Evolutionary conservation across 1,139 yeast species (phyloP), one percentile per base, ranked within the genome.

Genomic region (Hemisphaericaspora lyxosophila): DNA sequence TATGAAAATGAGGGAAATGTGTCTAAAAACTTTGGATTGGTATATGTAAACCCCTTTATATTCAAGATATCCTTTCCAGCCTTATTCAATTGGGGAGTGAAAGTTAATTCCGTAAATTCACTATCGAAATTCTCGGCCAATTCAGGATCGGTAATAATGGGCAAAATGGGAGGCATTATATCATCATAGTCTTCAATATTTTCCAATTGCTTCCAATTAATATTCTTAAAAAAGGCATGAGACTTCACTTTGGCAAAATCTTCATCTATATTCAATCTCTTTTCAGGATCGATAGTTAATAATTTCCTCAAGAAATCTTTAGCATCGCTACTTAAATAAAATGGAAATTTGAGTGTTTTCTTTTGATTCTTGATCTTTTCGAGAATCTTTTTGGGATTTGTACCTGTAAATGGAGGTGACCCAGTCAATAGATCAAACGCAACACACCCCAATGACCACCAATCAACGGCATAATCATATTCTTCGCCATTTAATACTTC

Each of bases 401-500:
- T 83, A 2, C 97, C 98, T 0, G 95, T 86, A 58, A 88, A 90
- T 2, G 98, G 98, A 1, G 98, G 97, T 34, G 83, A 75, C 0
- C 98, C 97, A 0, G 95, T 85, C 30, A 92, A 67, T 67, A 92
- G 73, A 59, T 92, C 97, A 57, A 70, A 88, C 22, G 88, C 75
- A 6, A 92, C 87, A 48, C 96, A 88, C 0, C 98, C 97, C 22
- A 92, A 68, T 0, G 97, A 88, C 95, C 97, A 92, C 95, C 97
- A 92, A 57, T 92, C 98, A 8, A 94, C 96, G 7, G 82, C 75
- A 47, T 77, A 82, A 47, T 89, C 92, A 56, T 92, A 92, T n/a
- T 84, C 81, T 46, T 83, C 80, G 18, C 96, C 96, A 37, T 78
- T 78, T 19, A 92, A 64, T 23, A 92, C 85, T 58, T 92, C 97